Evolutionary conservation across 345 rosid genomes (phyloP), one percentile per base, ranked within the genome.

Genomic region (Ailanthus altissimus): DNA sequence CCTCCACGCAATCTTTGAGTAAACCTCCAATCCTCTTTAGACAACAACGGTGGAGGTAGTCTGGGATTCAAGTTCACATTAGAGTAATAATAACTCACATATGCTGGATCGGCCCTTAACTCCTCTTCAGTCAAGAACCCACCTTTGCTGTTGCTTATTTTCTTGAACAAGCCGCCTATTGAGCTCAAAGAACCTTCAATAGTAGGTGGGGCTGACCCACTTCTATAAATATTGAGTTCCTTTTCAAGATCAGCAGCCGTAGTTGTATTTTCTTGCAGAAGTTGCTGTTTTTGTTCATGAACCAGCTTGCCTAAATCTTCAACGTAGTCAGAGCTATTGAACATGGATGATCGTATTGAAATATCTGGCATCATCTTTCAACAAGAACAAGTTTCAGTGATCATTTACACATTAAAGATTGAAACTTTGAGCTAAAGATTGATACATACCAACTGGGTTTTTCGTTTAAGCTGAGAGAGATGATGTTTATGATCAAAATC

Each of bases 171-270:
- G 7, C 94, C 94, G 69, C 94, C 97, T 38, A 87, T 82, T 6
- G 98, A 91, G 78, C 59, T 85, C 68, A 88, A 72, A 45, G 98
- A 87, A 25, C 98, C 98, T 73, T 94, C 98, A 20, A 94, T 93
- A 1, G 97, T 91, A 16, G 98, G 98, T 0, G 98, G 98, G 15
- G 98, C 97, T 18, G 98, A 94, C 78, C 98, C 98, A 81, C 98
- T 93, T 80, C 98, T 75, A 77, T 82, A 89, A 70, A 91, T 80
- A 73, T 81, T 87, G 74, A 88, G 90, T 64, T 91, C 97, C 46
- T 88, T 77, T 81, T 94, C 97, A 54, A 87, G 85, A 81, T 91
- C 95, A 86, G 81, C 71, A 16, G 77, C 42, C 10, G 75, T 70
- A 54, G 86, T 40, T 36, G 32, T 14, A 59, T 74, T 60, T 23